Percentiles rank a stretch among this genome's conserved stretches.
Evolutionary conservation across 75 land plant genomes (phyloP).

Genomic region (Pinus taeda): DNA sequence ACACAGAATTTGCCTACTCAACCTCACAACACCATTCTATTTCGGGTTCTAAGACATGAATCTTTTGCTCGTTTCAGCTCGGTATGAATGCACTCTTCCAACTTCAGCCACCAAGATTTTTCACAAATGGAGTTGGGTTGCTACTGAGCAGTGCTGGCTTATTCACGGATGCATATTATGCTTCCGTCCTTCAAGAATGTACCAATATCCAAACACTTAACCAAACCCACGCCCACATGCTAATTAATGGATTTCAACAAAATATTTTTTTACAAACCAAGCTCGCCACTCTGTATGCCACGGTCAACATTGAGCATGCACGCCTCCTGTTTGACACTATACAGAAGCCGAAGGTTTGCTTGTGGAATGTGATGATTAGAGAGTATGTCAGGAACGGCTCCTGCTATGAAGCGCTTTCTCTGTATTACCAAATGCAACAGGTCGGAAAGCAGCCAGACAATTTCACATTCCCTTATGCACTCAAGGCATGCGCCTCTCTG

Average conservation of each 20-base stretch:
- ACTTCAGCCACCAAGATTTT: too few relatives aligned
- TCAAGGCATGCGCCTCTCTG: slow-evolving; percentile 59
- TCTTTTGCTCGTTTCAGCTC: too few relatives aligned
- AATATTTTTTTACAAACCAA: slow-evolving; percentile 42
- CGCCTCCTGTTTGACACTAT: slow-evolving; percentile 65
- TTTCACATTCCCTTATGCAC: slow-evolving; percentile 53
- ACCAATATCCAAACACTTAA: slow-evolving; percentile 11
- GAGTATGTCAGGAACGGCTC: slow-evolving; percentile 52
- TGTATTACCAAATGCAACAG: slow-evolving; percentile 65
- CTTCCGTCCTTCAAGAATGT: too few relatives aligned
- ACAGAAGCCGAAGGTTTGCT: slow-evolving; percentile 26
- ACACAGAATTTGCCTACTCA: too few relatives aligned
- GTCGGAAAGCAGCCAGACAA: slow-evolving; percentile 53
- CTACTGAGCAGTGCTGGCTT: too few relatives aligned
- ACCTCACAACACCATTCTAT: too few relatives aligned
- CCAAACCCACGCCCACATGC: slow-evolving; percentile 54
- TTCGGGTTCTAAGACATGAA: too few relatives aligned
- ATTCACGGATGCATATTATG: too few relatives aligned
- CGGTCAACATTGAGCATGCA: slow-evolving; percentile 33
- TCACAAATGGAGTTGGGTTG: too few relatives aligned
- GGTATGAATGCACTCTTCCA: too few relatives aligned
- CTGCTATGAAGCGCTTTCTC: slow-evolving; percentile 57
- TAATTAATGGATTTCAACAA: slow-evolving; percentile 25
- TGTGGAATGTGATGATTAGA: slow-evolving; percentile 66
- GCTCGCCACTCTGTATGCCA: slow-evolving; percentile 46